Base-by-base conservation (phyloP, 805 yeast genomes). In the Wickerhamiella australiensis region DNA sequence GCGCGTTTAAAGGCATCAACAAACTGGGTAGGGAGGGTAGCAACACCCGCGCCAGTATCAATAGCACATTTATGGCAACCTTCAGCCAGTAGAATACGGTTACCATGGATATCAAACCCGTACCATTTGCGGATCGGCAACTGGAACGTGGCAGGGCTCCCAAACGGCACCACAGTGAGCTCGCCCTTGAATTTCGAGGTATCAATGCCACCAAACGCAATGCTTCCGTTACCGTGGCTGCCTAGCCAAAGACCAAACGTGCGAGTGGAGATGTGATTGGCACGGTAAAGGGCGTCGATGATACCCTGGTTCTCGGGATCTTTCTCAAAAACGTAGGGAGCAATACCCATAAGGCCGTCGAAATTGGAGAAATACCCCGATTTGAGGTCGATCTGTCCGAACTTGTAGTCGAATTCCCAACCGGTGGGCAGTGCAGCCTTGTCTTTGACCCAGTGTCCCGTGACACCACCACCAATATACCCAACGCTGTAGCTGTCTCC, bases 201-300 rank as follows among this genome's bases (percentile, higher is more conserved):
- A 54, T 70, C 74, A 49, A 68, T 54, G 23, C 69, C 74, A 5
- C 74, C 74, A 49, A 70, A 66, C 36, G 70, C 59, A 13, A 70
- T 50, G 4, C 62, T 51, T 8, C 74, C 75, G 5, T 56, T 37
- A 9, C 53, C 41, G 17, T 33, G 38, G 6, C 20, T n/a, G 18
- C 38, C 38, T 11, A 33, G 38, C 38, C 38, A 33, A 20, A 33
- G 38, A 15, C 38, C 20, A 17, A 33, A 33, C 3, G 38, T 9
- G 38, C 38, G 38, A 11, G 20, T 33, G 38, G 4, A n/a, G 38
- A 33, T 33, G 18, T 15, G 38, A 5, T 33, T 12, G 9, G 38
- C 5, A 20, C 38, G 38, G 20, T 33, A 33, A 12, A 33, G 38
- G 7, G 38, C 9, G 11, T 33, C 15, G 38, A 33, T 33, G 20